Conservation (phyloP, 1,284 basidiomycete genomes). For the Lentinula novae-zelandiae region DNA sequence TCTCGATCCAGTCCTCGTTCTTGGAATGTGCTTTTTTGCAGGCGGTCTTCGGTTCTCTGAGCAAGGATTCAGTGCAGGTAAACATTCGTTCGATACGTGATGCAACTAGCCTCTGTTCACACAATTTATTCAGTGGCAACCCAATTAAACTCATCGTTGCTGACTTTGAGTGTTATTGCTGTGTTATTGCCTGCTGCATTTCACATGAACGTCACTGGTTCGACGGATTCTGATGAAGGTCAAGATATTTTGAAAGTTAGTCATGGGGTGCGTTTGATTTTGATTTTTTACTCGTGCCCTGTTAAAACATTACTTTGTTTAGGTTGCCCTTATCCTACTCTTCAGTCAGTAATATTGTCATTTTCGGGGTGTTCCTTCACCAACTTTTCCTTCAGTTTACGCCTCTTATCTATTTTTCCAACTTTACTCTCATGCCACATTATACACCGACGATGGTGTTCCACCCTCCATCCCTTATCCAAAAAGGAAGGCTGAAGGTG, state of each 20-base stretch:
- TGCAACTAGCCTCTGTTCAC: slow-evolving; percentile 1
- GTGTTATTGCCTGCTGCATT: slow-evolving; percentile 78
- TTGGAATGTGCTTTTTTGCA: slow-evolving; percentile 80
- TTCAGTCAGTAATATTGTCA: slow-evolving; percentile 44
- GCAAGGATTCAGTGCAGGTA: slow-evolving; percentile 70
- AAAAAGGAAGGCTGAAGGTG: slow-evolving; percentile 13
- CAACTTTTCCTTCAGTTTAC: slow-evolving; percentile 48
- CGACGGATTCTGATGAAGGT: slow-evolving; percentile 27
- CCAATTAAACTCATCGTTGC: slow-evolving; percentile 77
- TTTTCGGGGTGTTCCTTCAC: not conserved
- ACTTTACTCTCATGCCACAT: slow-evolving; percentile 76
- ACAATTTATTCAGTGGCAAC: slow-evolving; percentile 49
- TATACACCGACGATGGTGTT: slow-evolving; percentile 57
- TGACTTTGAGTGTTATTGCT: slow-evolving; percentile 78
- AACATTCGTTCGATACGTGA: slow-evolving; percentile 18
- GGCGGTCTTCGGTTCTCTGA: slow-evolving; percentile 68
- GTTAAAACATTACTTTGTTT: slow-evolving; percentile 3
- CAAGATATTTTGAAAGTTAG: slow-evolving; percentile 68
- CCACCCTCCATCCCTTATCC: slow-evolving; percentile 39
- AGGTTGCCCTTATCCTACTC: slow-evolving; percentile 78
- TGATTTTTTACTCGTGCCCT: not conserved
- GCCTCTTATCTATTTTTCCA: slow-evolving; percentile 78
- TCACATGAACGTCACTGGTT: slow-evolving; percentile 34
- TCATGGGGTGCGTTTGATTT: slow-evolving; percentile 60
- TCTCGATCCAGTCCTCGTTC: slow-evolving; percentile 58